Conservation (phyloP, 768 basidiomycete genomes). For the Kwoniella pini region DNA sequence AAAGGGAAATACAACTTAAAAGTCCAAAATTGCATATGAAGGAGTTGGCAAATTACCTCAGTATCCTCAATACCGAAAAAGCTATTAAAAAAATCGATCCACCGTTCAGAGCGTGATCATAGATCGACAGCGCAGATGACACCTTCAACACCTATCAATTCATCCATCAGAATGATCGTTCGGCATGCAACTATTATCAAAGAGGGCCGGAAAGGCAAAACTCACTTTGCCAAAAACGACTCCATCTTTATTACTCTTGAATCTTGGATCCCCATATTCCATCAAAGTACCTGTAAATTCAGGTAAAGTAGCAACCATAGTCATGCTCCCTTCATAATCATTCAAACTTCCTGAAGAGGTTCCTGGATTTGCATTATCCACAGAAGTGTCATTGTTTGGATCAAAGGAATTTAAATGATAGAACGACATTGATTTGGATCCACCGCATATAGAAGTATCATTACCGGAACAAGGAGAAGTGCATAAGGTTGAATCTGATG, state of each 20-base stretch:
- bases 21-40: too few species aligned
- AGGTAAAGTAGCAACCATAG: conserved; percentile 1
- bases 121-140: not conserved
- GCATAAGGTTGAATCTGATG: conserved; percentile 1
- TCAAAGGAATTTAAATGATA: not conserved
- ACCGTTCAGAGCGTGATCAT: not conserved
- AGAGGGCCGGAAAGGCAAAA: too few species aligned
- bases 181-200: too few species aligned
- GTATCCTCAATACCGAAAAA: too few species aligned
- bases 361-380: not conserved
- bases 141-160: conserved; percentile 4
- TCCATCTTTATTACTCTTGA: not conserved
- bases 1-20: too few species aligned
- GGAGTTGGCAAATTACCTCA: too few species aligned
- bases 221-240: conserved; percentile 6
- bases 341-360: not conserved
- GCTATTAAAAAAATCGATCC: too few species aligned
- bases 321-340: not conserved
- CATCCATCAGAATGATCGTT: too few species aligned
- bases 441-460: not conserved
- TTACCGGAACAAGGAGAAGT: not conserved
- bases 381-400: not conserved
- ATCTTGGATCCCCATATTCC: conserved; percentile 1
- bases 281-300: conserved; percentile 8
- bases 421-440: conserved; percentile 2